These are phyloP conservation scores for Strigomonas culicis DNA, from an alignment of 208 protist genomes.

Conservation along the genomic window DNA sequence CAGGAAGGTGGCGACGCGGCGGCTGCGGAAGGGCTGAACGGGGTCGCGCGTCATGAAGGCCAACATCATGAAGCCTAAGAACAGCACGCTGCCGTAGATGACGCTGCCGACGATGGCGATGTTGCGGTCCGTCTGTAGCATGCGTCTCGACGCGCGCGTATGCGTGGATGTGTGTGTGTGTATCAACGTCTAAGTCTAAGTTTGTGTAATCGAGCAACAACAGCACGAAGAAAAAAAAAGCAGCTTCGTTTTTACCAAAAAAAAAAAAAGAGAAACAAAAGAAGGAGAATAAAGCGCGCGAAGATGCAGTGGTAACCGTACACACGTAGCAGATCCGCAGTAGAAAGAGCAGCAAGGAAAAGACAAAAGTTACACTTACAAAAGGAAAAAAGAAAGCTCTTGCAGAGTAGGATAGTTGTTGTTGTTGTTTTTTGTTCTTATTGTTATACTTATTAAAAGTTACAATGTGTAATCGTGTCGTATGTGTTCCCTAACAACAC, in stretches of 20 bases:
- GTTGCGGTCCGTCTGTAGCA: conserved; percentile 26
- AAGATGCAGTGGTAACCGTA: conserved; percentile 8
- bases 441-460: not conserved
- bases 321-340: too few relatives aligned
- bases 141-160: not conserved
- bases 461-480: not conserved
- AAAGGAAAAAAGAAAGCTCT: too few relatives aligned
- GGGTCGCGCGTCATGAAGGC: conserved; percentile 14
- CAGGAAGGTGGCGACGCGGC: conserved; percentile 29
- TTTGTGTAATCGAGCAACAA: too few relatives aligned
- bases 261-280: conserved; percentile 4
- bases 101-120: conserved; percentile 48
- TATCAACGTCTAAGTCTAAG: too few relatives aligned
- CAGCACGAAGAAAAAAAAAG: not conserved
- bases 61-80: conserved; percentile 38
- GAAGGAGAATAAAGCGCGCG: not conserved
- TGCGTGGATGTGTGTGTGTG: too few relatives aligned
- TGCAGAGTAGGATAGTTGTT: too few relatives aligned
- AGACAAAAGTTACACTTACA: conserved; percentile 1
- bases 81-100: conserved; percentile 38
- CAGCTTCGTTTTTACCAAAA: not conserved
- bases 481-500: not conserved
- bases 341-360: conserved; percentile 3
- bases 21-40: conserved; percentile 23
- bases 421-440: not conserved